phyloP scores from a whole-genome alignment of 768 basidiomycete species.

The Lentinula aciculospora region DNA sequence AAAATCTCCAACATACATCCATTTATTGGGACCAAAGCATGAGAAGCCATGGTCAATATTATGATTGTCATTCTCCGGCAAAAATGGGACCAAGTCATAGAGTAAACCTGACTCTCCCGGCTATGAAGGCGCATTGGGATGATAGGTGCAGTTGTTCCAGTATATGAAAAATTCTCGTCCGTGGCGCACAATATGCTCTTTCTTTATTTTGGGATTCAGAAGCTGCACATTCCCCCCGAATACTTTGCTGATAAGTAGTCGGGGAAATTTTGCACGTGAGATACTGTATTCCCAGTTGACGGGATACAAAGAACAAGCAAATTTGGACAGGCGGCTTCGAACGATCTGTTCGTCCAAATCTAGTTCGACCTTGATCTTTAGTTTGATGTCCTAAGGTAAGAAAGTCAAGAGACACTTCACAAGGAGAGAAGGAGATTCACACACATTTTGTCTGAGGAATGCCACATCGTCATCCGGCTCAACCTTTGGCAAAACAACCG shows the following conservation, averaged over 20 bases:
- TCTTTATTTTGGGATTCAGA: neutral
- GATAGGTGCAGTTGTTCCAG: neutral
- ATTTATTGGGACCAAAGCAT: neutral
- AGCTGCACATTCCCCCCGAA: neutral
- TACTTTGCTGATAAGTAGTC: neutral
- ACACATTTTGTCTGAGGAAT: neutral
- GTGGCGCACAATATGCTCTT: neutral
- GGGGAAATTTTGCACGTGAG: neutral
- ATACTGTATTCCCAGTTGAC: neutral
- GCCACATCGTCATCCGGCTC: neutral
- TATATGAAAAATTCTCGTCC: neutral
- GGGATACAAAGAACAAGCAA: neutral
- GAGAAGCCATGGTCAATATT: neutral
- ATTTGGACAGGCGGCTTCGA: neutral
- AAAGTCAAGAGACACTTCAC: neutral
- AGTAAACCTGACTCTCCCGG: neutral
- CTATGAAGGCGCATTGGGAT: neutral
- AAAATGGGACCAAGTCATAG: neutral
- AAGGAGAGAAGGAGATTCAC: neutral
- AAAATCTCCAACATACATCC: neutral
- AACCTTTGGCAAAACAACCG: neutral
- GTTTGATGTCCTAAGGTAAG: neutral
- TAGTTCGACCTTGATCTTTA: neutral
- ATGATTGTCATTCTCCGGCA: neutral
- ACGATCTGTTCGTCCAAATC: no score